phyloP scores from a whole-genome alignment of 2,329 filamentous ascomycete species.

The Escovopsis sp. region DNA sequence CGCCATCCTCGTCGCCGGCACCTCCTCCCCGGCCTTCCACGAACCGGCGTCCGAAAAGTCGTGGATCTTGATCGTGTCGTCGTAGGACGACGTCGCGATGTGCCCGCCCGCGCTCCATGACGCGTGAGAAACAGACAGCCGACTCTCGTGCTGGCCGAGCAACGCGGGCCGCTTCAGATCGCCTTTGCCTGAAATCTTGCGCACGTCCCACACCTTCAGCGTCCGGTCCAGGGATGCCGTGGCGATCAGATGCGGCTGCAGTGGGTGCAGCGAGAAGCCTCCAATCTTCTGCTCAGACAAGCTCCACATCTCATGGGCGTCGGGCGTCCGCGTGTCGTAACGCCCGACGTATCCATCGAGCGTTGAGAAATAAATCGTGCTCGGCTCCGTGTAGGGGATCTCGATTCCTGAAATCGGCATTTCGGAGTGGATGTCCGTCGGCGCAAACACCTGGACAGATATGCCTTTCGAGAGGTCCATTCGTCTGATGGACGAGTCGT shows the following conservation, averaged over 20 bases:
- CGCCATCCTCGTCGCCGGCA: conserved; percentile 49
- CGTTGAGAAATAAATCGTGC: conserved; percentile 76
- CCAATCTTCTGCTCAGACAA: conserved; percentile 90
- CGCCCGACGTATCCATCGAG: conserved; percentile 67
- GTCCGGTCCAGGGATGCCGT: conserved; percentile 84
- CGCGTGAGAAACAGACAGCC: conserved; percentile 80
- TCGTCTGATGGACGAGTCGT: conserved; percentile 82
- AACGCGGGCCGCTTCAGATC: conserved; percentile 49
- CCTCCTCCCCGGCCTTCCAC: conserved; percentile 43
- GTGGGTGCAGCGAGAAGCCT: conserved; percentile 73
- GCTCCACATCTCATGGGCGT: conserved; percentile 50
- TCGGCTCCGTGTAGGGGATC: conserved; percentile 53
- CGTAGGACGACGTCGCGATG: conserved; percentile 83
- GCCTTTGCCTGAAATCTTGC: conserved; percentile 55
- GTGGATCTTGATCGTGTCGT: conserved; percentile 90
- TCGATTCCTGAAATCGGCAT: conserved; percentile 74
- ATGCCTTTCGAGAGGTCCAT: conserved; percentile 70
- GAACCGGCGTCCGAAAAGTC: conserved; percentile 49
- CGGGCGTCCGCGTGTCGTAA: conserved; percentile 55
- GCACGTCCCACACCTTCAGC: conserved; percentile 82
- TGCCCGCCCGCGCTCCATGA: conserved; percentile 78
- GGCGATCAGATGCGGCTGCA: conserved; percentile 66
- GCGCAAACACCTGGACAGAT: conserved; percentile 70
- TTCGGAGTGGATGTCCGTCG: conserved; percentile 52
- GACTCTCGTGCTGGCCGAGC: conserved; percentile 67